Evolutionary conservation across 2,329 filamentous ascomycete genomes (phyloP), one percentile per base, ranked within the genome.

Genomic region (Alternaria angustiovoidea): DNA sequence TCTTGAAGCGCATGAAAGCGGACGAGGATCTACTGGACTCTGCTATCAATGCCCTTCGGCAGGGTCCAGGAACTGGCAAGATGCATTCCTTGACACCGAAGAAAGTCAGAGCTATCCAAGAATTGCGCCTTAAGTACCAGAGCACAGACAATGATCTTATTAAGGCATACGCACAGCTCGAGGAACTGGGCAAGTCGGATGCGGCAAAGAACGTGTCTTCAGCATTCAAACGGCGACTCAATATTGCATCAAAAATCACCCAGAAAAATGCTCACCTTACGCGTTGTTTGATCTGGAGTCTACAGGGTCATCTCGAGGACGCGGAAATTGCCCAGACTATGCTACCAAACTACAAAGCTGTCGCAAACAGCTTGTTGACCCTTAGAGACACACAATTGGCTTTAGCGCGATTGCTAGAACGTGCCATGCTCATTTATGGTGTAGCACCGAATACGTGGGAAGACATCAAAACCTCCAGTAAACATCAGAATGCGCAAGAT

Each of bases 361-460:
- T 75, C 6, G 59, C 66, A 12, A 66, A 75, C 32, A 70, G 63
- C 26, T 52, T 77, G 6, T 60, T 74, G 4, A 68, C 71, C 5
- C 48, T 77, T 11, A 61, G 71, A 44, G 74, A 77, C 34, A 75
- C 73, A 18, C 72, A 76, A 46, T 62, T 72, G 53, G 72, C 72
- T 32, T 52, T 77, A 12, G 38, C 61, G 14, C 65, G 65, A 42
- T 43, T 76, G 28, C 54, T 77, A 9, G 69, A 70, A 26, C 64
- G 66, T 30, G 63, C 68, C 18, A 66, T 75, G 57, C 63, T 68
- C 22, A 48, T 60, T 1, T 70, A 71, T 36, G 61, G 69, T 7
- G 65, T 73, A n/a, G 54, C 51, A 2, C 57, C 67, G 24, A 59
- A 63, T 8, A 49, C 57, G 12, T 52, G 57, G 20, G 64, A 67